Evolutionary conservation across 108 stramenopile species (phyloP).

Genomic region (Bacterosira constricta): DNA sequence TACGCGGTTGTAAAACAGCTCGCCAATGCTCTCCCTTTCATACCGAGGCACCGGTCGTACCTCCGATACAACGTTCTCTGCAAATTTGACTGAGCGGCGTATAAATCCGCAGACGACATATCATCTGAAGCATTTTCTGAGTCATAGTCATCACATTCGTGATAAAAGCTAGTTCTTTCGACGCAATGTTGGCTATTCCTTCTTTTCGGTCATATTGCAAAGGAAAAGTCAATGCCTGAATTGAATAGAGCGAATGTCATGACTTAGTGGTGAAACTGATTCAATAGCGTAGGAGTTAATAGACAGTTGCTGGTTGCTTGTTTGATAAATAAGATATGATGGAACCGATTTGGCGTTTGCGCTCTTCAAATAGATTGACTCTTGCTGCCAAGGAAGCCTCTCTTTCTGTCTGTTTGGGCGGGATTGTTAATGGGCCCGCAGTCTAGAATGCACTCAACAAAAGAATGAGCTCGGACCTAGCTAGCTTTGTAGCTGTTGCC

Average conservation of each 20-base stretch:
- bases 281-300: no score
- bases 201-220: constrained; percentile 7
- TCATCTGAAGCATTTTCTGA: not conserved
- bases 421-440: no score
- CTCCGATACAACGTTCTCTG: constrained; percentile 2
- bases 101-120: no score
- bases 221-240: constrained; percentile 17
- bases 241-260: constrained; percentile 6
- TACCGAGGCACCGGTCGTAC: constrained; percentile 13
- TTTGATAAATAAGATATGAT: not conserved
- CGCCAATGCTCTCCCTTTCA: not conserved
- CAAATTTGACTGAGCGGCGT: constrained; percentile 17
- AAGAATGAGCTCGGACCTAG: no score
- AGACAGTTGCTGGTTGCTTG: not conserved
- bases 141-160: not conserved
- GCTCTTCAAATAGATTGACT: no score
- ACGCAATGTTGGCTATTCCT: not conserved
- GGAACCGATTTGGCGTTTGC: no score
- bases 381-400: no score
- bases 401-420: no score
- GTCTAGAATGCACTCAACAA: no score
- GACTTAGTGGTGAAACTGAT: no score
- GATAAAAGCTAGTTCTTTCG: not conserved
- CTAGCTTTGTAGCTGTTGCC: no score
- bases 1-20: constrained; percentile 10